Evolutionary conservation across 805 yeast genomes (phyloP).

Genomic region (Candida hispaniensis): DNA sequence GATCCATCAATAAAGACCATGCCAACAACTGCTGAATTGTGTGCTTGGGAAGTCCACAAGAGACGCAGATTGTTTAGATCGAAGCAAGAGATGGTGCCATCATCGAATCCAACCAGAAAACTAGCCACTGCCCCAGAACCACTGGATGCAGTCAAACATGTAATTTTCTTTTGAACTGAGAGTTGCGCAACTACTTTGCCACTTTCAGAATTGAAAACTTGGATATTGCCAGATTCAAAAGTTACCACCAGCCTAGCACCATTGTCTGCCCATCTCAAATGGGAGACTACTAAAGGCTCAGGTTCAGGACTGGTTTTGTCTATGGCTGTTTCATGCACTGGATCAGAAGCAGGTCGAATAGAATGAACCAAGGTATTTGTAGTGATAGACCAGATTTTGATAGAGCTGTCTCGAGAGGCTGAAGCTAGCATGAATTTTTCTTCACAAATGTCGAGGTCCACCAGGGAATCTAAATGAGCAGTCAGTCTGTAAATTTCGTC

Average conservation of each 20-base stretch:
- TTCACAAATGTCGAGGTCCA: conserved; percentile 19
- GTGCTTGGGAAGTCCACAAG: conserved; percentile 12
- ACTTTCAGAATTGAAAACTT: conserved; percentile 19
- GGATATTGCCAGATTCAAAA: conserved; percentile 19
- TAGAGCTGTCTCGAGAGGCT: conserved; percentile 21
- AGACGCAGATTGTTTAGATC: conserved; percentile 16
- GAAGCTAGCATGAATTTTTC: conserved; percentile 19
- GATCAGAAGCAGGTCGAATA: neutral
- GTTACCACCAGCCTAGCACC: conserved; percentile 20
- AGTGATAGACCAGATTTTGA: conserved; percentile 20
- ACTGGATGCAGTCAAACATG: too few relatives aligned
- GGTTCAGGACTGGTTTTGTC: conserved; percentile 2
- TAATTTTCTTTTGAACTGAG: too few relatives aligned
- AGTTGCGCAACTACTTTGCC: conserved; percentile 17
- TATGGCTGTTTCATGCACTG: conserved; percentile 1
- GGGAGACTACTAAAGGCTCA: too few relatives aligned
- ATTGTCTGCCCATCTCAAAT: conserved; percentile 1
- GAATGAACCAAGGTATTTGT: conserved; percentile 13
- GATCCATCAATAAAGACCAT: too few relatives aligned
- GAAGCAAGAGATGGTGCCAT: conserved; percentile 18
- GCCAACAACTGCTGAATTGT: conserved; percentile 13
- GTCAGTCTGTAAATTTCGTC: conserved; percentile 15
- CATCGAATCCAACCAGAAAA: conserved; percentile 17
- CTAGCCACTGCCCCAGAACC: too few relatives aligned
- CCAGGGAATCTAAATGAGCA: conserved; percentile 19